These are phyloP conservation scores for Thuja plicata DNA, from an alignment of 83 land plant species.

Conservation along the genomic window DNA sequence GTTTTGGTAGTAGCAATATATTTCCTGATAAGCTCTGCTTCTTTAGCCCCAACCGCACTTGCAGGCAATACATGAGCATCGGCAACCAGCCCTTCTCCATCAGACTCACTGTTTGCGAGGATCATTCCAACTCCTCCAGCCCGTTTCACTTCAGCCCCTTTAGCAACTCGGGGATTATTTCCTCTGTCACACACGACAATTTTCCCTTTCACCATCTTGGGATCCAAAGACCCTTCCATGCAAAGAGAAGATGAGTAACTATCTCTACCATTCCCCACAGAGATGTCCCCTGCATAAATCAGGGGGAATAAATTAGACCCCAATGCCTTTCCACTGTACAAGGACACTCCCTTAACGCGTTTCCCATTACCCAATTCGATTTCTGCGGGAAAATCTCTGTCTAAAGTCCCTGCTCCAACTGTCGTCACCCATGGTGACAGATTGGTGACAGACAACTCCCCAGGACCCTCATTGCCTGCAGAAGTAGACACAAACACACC, in stretches of 20 bases:
- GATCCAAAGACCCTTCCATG: slow-evolving; percentile 20
- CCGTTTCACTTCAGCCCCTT: slow-evolving; percentile 16
- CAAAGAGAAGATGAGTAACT: slow-evolving; percentile 18
- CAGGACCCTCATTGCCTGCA: slow-evolving; percentile 28
- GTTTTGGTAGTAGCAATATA: slow-evolving; percentile 18
- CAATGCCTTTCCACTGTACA: slow-evolving; percentile 20
- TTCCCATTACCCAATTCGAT: slow-evolving; percentile 25
- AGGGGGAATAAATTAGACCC: neutral
- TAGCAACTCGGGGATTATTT: slow-evolving; percentile 13
- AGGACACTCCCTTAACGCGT: slow-evolving; percentile 16
- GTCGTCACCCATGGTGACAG: slow-evolving; percentile 34
- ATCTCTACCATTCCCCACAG: slow-evolving; percentile 15
- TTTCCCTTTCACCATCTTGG: slow-evolving; percentile 21
- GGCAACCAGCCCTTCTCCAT: slow-evolving; percentile 21
- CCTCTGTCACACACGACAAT: slow-evolving; percentile 30
- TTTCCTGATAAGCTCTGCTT: slow-evolving; percentile 11
- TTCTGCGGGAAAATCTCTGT: slow-evolving; percentile 25
- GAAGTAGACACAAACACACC: slow-evolving; percentile 30
- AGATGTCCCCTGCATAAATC: slow-evolving; percentile 7
- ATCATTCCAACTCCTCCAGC: slow-evolving; percentile 28
- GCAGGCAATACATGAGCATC: slow-evolving; percentile 17
- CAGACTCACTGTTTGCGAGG: slow-evolving; percentile 17
- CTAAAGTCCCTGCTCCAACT: slow-evolving; percentile 32
- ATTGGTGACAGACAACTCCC: slow-evolving; percentile 23
- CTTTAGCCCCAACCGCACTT: slow-evolving; percentile 16